Base-by-base conservation (phyloP, 1,139 yeast species). In the Yamadazyma oceani region DNA sequence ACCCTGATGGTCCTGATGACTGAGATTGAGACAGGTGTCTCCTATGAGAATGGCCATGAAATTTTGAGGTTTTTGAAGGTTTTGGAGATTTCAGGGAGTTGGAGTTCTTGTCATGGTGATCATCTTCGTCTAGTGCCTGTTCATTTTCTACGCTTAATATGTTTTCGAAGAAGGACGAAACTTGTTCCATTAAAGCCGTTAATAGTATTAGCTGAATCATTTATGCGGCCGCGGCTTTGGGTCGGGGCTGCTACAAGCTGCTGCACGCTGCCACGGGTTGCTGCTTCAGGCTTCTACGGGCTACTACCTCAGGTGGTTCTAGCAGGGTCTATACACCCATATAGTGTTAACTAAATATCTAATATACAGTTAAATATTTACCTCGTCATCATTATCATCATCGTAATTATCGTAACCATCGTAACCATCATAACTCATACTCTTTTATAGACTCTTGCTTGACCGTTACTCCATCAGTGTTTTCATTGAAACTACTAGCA, bases 141-240 rank as follows among this genome's bases (percentile, higher is more conserved):
- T 40, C 49, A 16, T 39, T 43, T 16, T 60, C 64, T 13, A 54
- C 49, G 17, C 61, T 46, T 25, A 62, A 45, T 22, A 62, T 57
- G 38, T 53, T 60, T 25, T 62, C 66, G 21, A 62, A 42, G 33
- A 59, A 51, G 35, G 53, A 54, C 14, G 66, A 57, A 17, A 62
- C 64, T 40, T 51, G 65, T 22, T 60, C 66, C 66, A 62, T 60
- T 21, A 17, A 14, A 6, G 26, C 13, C 26, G 21, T 30, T 17
- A 26, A 12, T 19, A 6, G 21, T 6, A 6, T 19, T 19, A 19
- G 21, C n/a, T n/a, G n/a, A n/a, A n/a, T 12, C 14, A 15, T 6
- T n/a, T 24, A 5, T 6, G 26, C 26, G n/a, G 5, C 10, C 14
- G 26, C 26, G n/a, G 26, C 12, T 24, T 19, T 19, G 8, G 11